Percentiles rank a stretch among this genome's conserved stretches.
Evolutionary conservation across 306 rosid genomes (phyloP).

Genomic region (Vigna mungo): DNA sequence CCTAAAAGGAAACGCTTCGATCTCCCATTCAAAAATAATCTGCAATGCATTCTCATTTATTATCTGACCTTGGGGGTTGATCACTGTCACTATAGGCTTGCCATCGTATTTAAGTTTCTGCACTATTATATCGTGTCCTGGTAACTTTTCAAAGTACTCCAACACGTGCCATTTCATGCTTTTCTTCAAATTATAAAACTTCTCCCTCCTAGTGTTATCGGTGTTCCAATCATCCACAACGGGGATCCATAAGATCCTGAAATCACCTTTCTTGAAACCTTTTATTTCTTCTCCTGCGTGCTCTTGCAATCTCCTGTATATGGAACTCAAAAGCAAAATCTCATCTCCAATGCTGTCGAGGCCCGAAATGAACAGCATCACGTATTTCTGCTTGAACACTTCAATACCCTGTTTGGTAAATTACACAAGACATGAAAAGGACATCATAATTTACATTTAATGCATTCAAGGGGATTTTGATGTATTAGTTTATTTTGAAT

Average conservation of each 20-base stretch:
- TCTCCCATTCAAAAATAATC: conserved; percentile 46
- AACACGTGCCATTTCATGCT: conserved; percentile 37
- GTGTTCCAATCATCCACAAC: conserved; percentile 32
- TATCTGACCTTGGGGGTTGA: conserved; percentile 33
- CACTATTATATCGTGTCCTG: conserved; percentile 18
- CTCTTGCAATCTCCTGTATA: conserved; percentile 33
- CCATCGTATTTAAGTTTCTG: conserved; percentile 6
- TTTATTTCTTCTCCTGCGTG: conserved; percentile 3
- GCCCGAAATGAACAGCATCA: conserved; percentile 43
- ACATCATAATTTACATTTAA: not conserved
- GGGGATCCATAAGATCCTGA: conserved; percentile 51
- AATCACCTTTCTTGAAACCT: conserved; percentile 42
- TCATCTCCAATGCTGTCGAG: conserved; percentile 41
- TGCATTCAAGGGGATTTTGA: not conserved
- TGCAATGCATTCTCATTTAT: conserved; percentile 40
- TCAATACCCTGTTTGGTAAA: conserved; percentile 41
- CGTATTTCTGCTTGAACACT: conserved; percentile 44
- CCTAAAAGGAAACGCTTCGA: conserved; percentile 50
- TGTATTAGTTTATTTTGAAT: not conserved
- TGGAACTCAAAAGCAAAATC: conserved; percentile 35
- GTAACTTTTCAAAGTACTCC: conserved; percentile 39
- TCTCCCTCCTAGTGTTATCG: not conserved
- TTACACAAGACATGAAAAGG: not conserved
- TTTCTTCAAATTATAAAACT: not conserved
- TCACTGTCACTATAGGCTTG: conserved; percentile 33